Percentiles rank a stretch among this genome's conserved stretches.
phyloP scores from a whole-genome alignment of 768 basidiomycete genomes.

The Russula olivacea region DNA sequence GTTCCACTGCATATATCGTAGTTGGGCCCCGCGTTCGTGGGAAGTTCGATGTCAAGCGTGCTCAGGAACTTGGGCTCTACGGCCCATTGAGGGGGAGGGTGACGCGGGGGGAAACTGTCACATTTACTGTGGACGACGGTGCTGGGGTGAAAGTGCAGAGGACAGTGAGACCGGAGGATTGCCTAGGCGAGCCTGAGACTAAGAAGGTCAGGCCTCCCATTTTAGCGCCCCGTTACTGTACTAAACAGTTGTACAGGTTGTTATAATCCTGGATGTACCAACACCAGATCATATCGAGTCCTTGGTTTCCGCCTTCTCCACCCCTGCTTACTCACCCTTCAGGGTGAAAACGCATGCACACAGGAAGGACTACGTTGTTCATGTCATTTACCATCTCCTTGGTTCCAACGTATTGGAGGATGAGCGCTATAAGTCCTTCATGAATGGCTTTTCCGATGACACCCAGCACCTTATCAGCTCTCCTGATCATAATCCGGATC shows the following conservation, averaged over 20 bases:
- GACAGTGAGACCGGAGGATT: constrained; percentile 55
- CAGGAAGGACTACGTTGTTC: constrained; percentile 41
- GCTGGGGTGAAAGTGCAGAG: constrained; percentile 40
- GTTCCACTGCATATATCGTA: constrained; percentile 35
- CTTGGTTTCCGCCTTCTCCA: constrained; percentile 44
- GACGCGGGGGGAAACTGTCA: constrained; percentile 59
- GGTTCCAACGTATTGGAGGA: constrained; percentile 68
- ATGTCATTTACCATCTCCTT: constrained; percentile 63
- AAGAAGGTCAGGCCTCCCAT: constrained; percentile 38
- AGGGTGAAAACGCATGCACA: constrained; percentile 39
- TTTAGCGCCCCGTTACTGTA: neutral
- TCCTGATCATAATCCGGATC: constrained; percentile 52
- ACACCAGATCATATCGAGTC: constrained; percentile 49
- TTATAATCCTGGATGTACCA: constrained; percentile 71
- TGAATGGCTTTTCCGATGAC: constrained; percentile 55
- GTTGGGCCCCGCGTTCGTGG: constrained; percentile 44
- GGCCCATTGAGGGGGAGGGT: constrained; percentile 56
- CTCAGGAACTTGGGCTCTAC: constrained; percentile 57
- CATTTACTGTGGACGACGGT: constrained; percentile 45
- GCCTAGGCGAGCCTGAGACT: constrained; percentile 47
- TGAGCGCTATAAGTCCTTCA: constrained; percentile 61
- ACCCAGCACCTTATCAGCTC: constrained; percentile 76
- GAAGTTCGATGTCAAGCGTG: constrained; percentile 68
- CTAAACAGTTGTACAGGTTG: constrained; percentile 33
- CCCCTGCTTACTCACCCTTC: constrained; percentile 44